A percentile compares a stretch with the other conserved stretches of the same genome.
Evolutionary conservation across 345 rosid genomes (phyloP).

Genomic region (rapeseed (Brassica napus)): Da-Ae NC_063446.1:57719001-57719500

Average conservation of each 20-base stretch:
- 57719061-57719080: neutral
- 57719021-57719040: neutral
- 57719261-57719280: too few species aligned
- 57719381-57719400: neutral
- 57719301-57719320: neutral
- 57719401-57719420: neutral
- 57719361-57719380: neutral
- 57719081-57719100: neutral
- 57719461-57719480: conserved; percentile 12
- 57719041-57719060: too few species aligned
- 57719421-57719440: neutral
- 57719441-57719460: neutral
- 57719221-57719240: too few species aligned
- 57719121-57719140: too few species aligned
- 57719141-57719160: too few species aligned
- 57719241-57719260: neutral
- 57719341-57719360: neutral
- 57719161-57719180: too few species aligned
- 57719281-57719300: neutral
- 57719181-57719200: too few species aligned
- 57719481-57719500: neutral
- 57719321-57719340: neutral
- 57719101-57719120: too few species aligned
- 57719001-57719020: neutral
- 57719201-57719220: too few species aligned